These are phyloP conservation scores for Candida tammaniensis DNA, from an alignment of 805 yeast species.

Conservation along the genomic window DNA sequence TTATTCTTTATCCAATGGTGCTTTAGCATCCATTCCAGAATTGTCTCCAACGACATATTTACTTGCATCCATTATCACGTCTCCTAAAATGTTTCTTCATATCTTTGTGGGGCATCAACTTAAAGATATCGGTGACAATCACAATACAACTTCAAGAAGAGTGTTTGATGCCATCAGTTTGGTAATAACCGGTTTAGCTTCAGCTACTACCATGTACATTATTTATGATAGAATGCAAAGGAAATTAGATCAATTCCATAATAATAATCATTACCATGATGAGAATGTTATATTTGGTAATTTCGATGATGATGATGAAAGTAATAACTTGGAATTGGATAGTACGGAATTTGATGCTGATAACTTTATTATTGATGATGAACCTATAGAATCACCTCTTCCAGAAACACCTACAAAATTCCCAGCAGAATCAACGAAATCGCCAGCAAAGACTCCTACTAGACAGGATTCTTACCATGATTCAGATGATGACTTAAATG, in stretches of 20 bases:
- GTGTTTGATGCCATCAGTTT: conserved; percentile 65
- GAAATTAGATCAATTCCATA: conserved; percentile 29
- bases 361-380: conserved; percentile 39
- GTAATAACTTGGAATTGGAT: conserved; percentile 29
- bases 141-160: conserved; percentile 48
- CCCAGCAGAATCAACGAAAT: not conserved
- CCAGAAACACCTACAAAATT: too few relatives aligned
- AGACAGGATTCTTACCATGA: not conserved
- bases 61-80: conserved; percentile 67
- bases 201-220: conserved; percentile 61
- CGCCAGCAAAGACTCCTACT: not conserved
- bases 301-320: conserved; percentile 37
- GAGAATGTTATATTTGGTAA: conserved; percentile 39
- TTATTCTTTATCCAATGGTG: conserved; percentile 89
- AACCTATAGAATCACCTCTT: conserved; percentile 22
- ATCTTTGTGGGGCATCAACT: conserved; percentile 76
- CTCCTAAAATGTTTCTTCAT: conserved; percentile 80
- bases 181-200: conserved; percentile 50
- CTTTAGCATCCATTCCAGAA: conserved; percentile 83
- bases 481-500: conserved; percentile 3
- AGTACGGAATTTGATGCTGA: conserved; percentile 39
- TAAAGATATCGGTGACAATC: conserved; percentile 60
- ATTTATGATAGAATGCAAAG: conserved; percentile 56
- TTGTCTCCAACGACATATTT: conserved; percentile 60
- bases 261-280: conserved; percentile 12